Base-by-base conservation (phyloP, 805 yeast species). In the Scheffersomyces lignosus region DNA sequence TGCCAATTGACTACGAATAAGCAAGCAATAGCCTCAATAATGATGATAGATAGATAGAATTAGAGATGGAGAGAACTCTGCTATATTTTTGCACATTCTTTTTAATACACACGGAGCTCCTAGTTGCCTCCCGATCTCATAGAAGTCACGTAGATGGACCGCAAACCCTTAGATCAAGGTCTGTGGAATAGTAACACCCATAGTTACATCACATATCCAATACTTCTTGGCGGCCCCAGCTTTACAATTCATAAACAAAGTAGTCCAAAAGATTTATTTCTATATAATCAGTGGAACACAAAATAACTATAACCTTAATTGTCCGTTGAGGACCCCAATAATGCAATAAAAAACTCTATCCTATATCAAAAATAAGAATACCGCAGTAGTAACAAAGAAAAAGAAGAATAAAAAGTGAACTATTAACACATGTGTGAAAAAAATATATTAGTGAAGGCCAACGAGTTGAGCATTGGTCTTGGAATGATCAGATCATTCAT, bases 241-340 rank as follows among this genome's bases (percentile, higher is more conserved):
- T n/a, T n/a, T n/a, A n/a, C n/a, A n/a, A n/a, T n/a, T n/a, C n/a
- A n/a, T n/a, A n/a, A n/a, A n/a, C n/a, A n/a, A n/a, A n/a, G n/a
- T n/a, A 20, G 9, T 20, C 24, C 7, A 20, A 10, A 7, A 20
- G 24, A 20, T 20, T 20, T 36, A 36, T 34, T 23, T 9, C 15
- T 12, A n/a, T 9, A 13, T 27, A 15, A n/a, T n/a, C n/a, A n/a
- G n/a, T n/a, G n/a, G n/a, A n/a, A 31, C 31, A 28, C 28, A 22
- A 22, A 31, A 22, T 25, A 15, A 29, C 36, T 34, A 33, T 42
- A 47, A 48, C 53, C 56, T 53, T 61, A 56, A 60, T 50, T 56
- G 75, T 67, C 75, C 75, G 75, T 69, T 69, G 75, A 69, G 71
- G 75, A 68, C 70, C 71, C 71, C 59, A 57, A 52, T 67, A 65